Percentiles rank a stretch among this genome's conserved stretches.
phyloP scores from a whole-genome alignment of 2,329 filamentous ascomycete genomes.

The Pestalotiopsis fici region DNA sequence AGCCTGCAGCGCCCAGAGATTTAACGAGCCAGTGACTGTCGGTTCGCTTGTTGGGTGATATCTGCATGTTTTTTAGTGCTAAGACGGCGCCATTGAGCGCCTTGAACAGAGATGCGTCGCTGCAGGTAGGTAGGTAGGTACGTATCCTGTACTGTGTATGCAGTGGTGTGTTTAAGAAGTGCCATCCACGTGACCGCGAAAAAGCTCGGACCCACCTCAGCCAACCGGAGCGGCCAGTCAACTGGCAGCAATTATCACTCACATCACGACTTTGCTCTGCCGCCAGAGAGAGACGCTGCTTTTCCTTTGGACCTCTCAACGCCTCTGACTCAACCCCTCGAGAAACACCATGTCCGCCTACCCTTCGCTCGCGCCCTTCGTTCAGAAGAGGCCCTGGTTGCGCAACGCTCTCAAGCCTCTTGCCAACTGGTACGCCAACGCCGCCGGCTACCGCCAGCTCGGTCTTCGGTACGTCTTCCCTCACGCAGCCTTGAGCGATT shows the following conservation, averaged over 20 bases:
- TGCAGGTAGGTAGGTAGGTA: too few relatives aligned
- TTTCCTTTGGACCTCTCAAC: not conserved
- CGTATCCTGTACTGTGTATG: too few relatives aligned
- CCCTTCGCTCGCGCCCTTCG: slow-evolving; percentile 72
- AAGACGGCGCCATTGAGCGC: not conserved
- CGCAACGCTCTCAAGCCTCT: slow-evolving; percentile 76
- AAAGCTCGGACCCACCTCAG: slow-evolving; percentile 1
- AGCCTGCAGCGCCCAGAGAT: not conserved
- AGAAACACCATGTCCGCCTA: slow-evolving; percentile 62
- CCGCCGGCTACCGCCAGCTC: slow-evolving; percentile 89
- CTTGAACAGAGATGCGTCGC: not conserved
- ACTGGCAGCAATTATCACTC: slow-evolving; percentile 14
- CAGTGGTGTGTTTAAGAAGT: not conserved
- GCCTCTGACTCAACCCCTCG: slow-evolving; percentile 18
- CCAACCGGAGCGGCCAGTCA: slow-evolving; percentile 1
- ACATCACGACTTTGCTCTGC: slow-evolving; percentile 11
- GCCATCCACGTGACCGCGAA: slow-evolving; percentile 6
- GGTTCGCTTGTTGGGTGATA: not conserved
- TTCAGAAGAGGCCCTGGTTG: slow-evolving; percentile 86
- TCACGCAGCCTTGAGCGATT: not conserved
- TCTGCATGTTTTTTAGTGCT: not conserved
- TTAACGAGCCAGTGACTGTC: not conserved
- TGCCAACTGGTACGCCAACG: slow-evolving; percentile 85
- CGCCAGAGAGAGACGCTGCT: not conserved
- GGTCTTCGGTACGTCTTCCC: slow-evolving; percentile 71